Percentiles rank a stretch among this genome's conserved stretches.
These are phyloP conservation scores for Phytophthora capsici DNA, from an alignment of 352 stramenopile genomes.

Conservation along the genomic window DNA sequence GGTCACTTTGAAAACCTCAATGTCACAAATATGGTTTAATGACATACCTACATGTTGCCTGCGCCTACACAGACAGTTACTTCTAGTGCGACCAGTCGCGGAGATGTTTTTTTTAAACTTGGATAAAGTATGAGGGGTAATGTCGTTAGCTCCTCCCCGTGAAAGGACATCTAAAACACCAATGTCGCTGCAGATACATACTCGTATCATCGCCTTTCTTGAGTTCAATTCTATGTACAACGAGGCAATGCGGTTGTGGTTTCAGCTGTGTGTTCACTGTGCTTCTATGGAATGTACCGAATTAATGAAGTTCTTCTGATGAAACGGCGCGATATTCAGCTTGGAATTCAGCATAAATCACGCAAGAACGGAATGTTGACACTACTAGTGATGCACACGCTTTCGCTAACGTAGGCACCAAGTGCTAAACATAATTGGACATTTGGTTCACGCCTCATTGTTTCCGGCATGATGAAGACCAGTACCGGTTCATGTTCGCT, in stretches of 20 bases:
- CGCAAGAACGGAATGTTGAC: neutral
- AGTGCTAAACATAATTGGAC: constrained; percentile 14
- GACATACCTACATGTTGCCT: too few relatives aligned
- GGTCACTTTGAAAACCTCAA: too few relatives aligned
- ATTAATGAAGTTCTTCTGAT: constrained; percentile 25
- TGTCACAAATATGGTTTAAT: too few relatives aligned
- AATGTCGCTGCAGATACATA: constrained; percentile 11
- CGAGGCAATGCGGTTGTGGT: too few relatives aligned
- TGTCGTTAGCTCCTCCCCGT: too few relatives aligned
- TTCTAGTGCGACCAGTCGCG: too few relatives aligned
- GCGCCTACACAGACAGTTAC: too few relatives aligned
- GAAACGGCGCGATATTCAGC: constrained; percentile 15
- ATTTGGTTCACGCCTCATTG: constrained; percentile 14
- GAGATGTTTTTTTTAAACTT: too few relatives aligned
- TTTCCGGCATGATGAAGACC: constrained; percentile 14
- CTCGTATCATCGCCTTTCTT: constrained; percentile 1
- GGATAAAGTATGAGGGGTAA: too few relatives aligned
- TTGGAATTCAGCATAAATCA: neutral
- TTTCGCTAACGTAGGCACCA: constrained; percentile 2
- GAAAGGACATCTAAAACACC: constrained; percentile 5
- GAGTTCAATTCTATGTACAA: constrained; percentile 21
- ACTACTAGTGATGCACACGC: neutral
- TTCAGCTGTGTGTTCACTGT: neutral
- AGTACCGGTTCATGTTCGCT: constrained; percentile 38
- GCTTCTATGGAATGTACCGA: constrained; percentile 39